Conservation (phyloP, 163 green algal species). For the Scenedesmus sp. region DNA sequence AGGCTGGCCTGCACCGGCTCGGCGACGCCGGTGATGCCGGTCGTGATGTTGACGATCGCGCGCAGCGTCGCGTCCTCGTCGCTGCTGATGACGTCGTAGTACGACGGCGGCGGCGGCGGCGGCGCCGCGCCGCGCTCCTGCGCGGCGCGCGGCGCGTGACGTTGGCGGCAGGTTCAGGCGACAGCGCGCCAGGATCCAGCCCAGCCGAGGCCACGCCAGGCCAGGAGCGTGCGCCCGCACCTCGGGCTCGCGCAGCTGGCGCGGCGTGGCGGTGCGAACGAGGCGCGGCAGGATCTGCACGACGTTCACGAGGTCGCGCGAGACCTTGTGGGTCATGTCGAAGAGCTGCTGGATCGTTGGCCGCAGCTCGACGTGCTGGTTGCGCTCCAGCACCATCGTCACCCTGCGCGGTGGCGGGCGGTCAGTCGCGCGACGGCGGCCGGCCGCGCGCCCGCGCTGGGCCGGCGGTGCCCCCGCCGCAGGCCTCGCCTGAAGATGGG, state of each 20-base stretch:
- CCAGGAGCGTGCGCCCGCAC: constrained; percentile 25
- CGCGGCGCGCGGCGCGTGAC: not conserved
- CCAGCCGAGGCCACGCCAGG: not conserved
- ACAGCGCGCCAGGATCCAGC: not conserved
- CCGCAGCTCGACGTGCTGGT: constrained; percentile 80
- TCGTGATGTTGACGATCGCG: constrained; percentile 80
- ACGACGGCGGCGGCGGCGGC: constrained; percentile 60
- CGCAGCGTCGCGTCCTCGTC: constrained; percentile 84
- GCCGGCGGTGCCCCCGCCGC: not conserved
- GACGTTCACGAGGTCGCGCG: constrained; percentile 71
- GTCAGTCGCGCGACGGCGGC: no score
- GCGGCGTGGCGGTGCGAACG: constrained; percentile 58
- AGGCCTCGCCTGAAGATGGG: constrained; percentile 58
- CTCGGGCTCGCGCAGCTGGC: constrained; percentile 63
- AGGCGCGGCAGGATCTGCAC: constrained; percentile 78
- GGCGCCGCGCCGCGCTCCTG: constrained; percentile 52
- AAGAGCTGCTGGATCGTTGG: constrained; percentile 87
- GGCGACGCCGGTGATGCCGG: constrained; percentile 79
- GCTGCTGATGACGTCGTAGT: constrained; percentile 77
- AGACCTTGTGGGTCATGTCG: constrained; percentile 83
- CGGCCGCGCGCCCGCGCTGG: no score
- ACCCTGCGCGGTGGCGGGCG: constrained; percentile 50
- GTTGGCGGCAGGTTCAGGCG: not conserved
- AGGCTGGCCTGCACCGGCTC: constrained; percentile 79
- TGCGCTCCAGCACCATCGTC: constrained; percentile 74